Evolutionary conservation across 2,329 filamentous ascomycete genomes (phyloP).

Genomic region (Aspergillus transmontanensis): DNA sequence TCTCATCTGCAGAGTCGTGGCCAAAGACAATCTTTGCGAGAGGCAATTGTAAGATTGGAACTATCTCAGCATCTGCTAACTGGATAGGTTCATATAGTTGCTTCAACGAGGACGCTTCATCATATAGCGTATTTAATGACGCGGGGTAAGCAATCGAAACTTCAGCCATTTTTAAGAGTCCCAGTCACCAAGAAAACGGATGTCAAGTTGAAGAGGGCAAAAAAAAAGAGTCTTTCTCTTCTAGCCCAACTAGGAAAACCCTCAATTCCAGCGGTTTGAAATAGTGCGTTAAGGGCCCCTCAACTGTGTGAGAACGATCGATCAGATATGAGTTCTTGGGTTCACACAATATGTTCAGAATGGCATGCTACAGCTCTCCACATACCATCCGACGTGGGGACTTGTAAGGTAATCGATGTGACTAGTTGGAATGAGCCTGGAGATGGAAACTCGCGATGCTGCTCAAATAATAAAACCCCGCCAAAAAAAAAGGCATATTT

Average conservation of each 20-base stretch:
- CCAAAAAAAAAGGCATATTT: not conserved
- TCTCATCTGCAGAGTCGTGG: constrained; percentile 31
- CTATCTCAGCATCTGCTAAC: constrained; percentile 36
- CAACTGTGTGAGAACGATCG: not conserved
- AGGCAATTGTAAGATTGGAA: constrained; percentile 36
- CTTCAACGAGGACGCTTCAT: constrained; percentile 27
- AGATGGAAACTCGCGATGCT: not conserved
- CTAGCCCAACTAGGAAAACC: not conserved
- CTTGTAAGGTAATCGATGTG: not conserved
- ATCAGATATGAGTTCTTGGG: not conserved
- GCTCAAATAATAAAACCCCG: not conserved
- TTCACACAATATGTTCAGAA: not conserved
- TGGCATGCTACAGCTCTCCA: not conserved
- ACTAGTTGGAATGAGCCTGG: not conserved
- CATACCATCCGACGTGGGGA: not conserved
- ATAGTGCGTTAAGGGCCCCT: not conserved
- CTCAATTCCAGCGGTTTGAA: not conserved
- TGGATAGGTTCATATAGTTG: constrained; percentile 38
- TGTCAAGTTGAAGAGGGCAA: not conserved
- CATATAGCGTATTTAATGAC: constrained; percentile 38
- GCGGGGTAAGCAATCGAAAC: constrained; percentile 24
- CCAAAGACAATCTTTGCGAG: constrained; percentile 44
- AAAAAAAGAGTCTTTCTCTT: not conserved
- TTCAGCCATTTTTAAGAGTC: constrained; percentile 28
- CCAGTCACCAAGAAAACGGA: not conserved